phyloP scores from a whole-genome alignment of 805 yeast species.

The Tetrapisispora fleetii region DNA sequence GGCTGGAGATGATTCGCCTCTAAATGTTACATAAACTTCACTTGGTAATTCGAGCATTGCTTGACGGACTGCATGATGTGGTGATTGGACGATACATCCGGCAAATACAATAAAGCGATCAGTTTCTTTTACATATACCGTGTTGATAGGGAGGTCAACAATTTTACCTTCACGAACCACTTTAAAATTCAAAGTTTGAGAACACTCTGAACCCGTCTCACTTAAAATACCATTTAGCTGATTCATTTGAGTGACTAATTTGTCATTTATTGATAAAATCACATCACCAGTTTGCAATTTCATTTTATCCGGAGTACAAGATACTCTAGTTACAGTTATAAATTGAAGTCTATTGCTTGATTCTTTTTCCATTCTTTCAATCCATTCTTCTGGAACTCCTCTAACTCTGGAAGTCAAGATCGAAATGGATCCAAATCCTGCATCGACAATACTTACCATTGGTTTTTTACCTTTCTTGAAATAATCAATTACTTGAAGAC shows the following conservation, averaged over 20 bases:
- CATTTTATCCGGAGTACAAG: conserved; percentile 36
- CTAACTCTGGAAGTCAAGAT: conserved; percentile 69
- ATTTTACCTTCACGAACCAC: conserved; percentile 66
- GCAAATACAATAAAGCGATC: conserved; percentile 69
- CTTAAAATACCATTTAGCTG: conserved; percentile 43
- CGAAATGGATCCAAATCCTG: conserved; percentile 62
- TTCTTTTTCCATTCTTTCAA: conserved; percentile 51
- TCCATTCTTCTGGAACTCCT: conserved; percentile 86
- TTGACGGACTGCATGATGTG: conserved; percentile 90
- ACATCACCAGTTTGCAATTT: conserved; percentile 58
- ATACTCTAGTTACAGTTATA: conserved; percentile 58
- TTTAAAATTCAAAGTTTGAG: conserved; percentile 39
- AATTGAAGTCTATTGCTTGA: conserved; percentile 62
- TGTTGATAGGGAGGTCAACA: conserved; percentile 50
- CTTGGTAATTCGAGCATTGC: conserved; percentile 69
- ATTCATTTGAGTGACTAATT: conserved; percentile 52
- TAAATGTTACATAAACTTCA: conserved; percentile 69
- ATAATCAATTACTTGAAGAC: conserved; percentile 44
- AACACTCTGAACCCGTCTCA: conserved; percentile 33
- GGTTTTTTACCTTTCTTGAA: conserved; percentile 45
- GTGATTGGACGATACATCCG: conserved; percentile 73
- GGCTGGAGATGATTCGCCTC: conserved; percentile 79
- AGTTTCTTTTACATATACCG: conserved; percentile 54
- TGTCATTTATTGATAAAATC: conserved; percentile 57
- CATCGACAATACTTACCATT: conserved; percentile 59